phyloP scores from a whole-genome alignment of 768 basidiomycete genomes.

The Tricholoma terreum region DNA sequence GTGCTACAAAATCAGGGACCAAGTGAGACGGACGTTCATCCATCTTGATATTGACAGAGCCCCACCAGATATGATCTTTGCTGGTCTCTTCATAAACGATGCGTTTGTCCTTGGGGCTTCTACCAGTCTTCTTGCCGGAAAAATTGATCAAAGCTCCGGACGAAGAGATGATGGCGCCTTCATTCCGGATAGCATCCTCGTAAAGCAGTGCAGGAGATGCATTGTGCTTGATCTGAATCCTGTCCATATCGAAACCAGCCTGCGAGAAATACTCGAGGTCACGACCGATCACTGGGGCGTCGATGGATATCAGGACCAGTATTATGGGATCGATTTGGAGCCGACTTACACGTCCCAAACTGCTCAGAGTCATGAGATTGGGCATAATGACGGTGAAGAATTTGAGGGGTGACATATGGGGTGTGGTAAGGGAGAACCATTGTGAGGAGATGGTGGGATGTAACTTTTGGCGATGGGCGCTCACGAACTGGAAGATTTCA shows the following conservation, averaged over 20 bases:
- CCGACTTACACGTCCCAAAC: constrained; percentile 51
- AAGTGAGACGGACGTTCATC: constrained; percentile 70
- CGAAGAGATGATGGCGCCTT: constrained; percentile 96
- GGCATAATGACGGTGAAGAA: constrained; percentile 85
- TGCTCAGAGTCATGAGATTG: constrained; percentile 68
- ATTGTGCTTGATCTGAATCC: constrained; percentile 94
- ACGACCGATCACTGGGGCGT: constrained; percentile 73
- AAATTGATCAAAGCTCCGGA: constrained; percentile 99
- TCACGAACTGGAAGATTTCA: too few relatives aligned
- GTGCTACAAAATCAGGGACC: neutral
- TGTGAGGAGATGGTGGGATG: constrained; percentile 26
- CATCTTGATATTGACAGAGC: constrained; percentile 99
- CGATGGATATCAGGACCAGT: neutral
- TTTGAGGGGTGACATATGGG: constrained; percentile 87
- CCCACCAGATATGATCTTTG: constrained; percentile 99
- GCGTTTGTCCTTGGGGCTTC: constrained; percentile 98
- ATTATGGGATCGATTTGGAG: neutral
- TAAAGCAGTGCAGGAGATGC: constrained; percentile 88
- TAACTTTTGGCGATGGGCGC: too few relatives aligned
- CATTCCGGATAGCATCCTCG: constrained; percentile 98
- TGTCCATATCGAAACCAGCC: constrained; percentile 98
- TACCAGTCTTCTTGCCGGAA: constrained; percentile 98
- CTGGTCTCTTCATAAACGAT: constrained; percentile 97
- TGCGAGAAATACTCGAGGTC: constrained; percentile 98
- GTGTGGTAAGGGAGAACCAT: constrained; percentile 68